phyloP scores from a whole-genome alignment of 371 early-diverging fungal genomes.

The Apophysomyces variabilis region DNA sequence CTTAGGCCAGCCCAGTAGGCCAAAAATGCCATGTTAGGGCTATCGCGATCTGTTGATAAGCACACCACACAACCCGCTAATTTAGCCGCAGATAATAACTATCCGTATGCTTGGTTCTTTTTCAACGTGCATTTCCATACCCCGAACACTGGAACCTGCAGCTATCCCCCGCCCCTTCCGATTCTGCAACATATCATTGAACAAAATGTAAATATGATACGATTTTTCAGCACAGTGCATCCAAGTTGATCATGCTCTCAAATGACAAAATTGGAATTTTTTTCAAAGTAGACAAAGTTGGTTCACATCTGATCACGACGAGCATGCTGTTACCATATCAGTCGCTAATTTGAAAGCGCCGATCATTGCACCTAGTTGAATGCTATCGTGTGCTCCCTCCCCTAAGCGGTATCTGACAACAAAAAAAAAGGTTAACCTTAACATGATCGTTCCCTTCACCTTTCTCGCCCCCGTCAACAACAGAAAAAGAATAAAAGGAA shows the following conservation, averaged over 20 bases:
- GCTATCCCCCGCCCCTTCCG: too few species aligned
- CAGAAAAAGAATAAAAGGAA: too few species aligned
- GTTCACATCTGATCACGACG: not conserved
- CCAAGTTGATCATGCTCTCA: too few species aligned
- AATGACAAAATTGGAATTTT: not conserved
- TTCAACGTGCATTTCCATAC: too few species aligned
- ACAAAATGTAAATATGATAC: too few species aligned
- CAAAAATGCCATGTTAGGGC: not conserved
- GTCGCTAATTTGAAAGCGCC: slow-evolving; percentile 80
- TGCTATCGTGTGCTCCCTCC: slow-evolving; percentile 80
- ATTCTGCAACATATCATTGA: too few species aligned
- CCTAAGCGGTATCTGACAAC: slow-evolving; percentile 70
- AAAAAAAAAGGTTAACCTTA: not conserved
- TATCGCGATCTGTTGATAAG: not conserved
- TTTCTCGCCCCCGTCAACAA: too few species aligned
- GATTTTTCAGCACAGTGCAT: too few species aligned
- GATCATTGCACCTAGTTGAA: slow-evolving; percentile 82
- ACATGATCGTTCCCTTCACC: not conserved
- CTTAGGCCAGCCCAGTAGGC: not conserved
- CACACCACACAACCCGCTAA: not conserved
- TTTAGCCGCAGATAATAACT: too few species aligned
- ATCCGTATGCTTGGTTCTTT: too few species aligned
- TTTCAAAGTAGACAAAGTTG: not conserved
- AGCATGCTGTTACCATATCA: slow-evolving; percentile 56
- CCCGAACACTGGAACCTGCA: too few species aligned